A percentile compares a stretch with the other conserved stretches of the same genome.
These are phyloP conservation scores for Elasticomyces elasticus DNA, from an alignment of 495 filamentous ascomycete genomes.

Conservation along the genomic window DNA sequence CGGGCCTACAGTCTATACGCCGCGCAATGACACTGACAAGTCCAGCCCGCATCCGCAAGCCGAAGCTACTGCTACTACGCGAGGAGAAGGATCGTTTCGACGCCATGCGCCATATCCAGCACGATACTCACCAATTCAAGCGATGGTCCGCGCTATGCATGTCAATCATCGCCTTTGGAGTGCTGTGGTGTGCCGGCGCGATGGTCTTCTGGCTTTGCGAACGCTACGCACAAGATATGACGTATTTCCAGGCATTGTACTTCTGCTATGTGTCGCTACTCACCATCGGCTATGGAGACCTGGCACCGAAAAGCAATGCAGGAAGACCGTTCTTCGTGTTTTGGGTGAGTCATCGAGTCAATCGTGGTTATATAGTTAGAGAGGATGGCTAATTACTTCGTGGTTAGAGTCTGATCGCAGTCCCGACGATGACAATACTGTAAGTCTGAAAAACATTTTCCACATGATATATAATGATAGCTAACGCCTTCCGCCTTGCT, in stretches of 20 bases:
- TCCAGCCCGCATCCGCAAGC: conserved; percentile 17
- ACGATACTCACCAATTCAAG: conserved; percentile 30
- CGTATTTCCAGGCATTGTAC: conserved; percentile 37
- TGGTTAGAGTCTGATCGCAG: conserved; percentile 51
- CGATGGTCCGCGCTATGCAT: conserved; percentile 31
- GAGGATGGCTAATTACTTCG: too few relatives aligned
- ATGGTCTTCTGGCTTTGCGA: conserved; percentile 36
- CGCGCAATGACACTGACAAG: conserved; percentile 1
- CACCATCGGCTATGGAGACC: conserved; percentile 38
- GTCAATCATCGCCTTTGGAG: conserved; percentile 30
- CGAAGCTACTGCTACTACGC: conserved; percentile 29
- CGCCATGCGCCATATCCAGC: conserved; percentile 36
- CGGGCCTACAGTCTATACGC: conserved; percentile 1
- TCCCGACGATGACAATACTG: conserved; percentile 62
- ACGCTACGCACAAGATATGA: conserved; percentile 28
- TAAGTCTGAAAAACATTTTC: too few relatives aligned
- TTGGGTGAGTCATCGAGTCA: too few relatives aligned
- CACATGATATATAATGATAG: too few relatives aligned
- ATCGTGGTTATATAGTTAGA: too few relatives aligned
- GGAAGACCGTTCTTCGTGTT: conserved; percentile 38
- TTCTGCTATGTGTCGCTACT: conserved; percentile 38
- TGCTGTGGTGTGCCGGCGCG: conserved; percentile 37
- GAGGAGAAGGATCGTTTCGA: conserved; percentile 38
- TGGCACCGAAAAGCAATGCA: conserved; percentile 33
- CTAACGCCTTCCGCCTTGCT: too few relatives aligned